phyloP scores from a whole-genome alignment of 2,329 filamentous ascomycete genomes.

The Trichoderma cornu-damae region DNA sequence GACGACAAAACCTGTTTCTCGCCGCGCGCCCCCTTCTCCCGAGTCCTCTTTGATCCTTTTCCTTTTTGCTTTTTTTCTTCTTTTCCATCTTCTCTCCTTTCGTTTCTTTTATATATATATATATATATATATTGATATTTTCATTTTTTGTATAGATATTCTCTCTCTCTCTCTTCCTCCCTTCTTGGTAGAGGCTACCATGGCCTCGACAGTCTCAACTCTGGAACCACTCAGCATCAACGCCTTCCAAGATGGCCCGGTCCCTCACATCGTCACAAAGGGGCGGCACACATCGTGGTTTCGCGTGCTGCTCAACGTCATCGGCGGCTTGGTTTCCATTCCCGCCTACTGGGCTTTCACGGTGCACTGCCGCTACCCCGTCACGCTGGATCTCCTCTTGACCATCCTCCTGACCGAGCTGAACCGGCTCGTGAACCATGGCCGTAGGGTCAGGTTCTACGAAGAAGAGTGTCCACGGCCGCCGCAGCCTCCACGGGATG shows the following conservation, averaged over 20 bases:
- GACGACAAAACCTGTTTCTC: too few relatives aligned
- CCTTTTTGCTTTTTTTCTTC: not conserved
- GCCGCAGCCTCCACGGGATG: not conserved
- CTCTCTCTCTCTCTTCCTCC: not conserved
- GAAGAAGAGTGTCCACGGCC: constrained; percentile 12
- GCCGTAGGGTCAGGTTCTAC: constrained; percentile 21
- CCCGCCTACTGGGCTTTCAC: constrained; percentile 22
- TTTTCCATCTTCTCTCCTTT: not conserved
- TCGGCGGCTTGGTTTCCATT: constrained; percentile 22
- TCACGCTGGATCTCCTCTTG: constrained; percentile 24
- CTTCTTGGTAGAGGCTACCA: not conserved
- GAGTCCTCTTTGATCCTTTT: too few relatives aligned
- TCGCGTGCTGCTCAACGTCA: constrained; percentile 21
- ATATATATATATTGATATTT: too few relatives aligned
- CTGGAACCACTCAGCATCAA: not conserved
- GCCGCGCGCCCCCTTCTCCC: too few relatives aligned
- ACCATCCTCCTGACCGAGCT: constrained; percentile 24
- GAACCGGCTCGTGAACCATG: constrained; percentile 24
- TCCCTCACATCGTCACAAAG: not conserved
- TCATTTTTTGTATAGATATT: too few relatives aligned
- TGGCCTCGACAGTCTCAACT: not conserved
- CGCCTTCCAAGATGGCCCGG: not conserved
- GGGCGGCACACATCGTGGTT: constrained; percentile 19
- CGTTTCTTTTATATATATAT: too few relatives aligned
- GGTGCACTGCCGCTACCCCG: constrained; percentile 24